Base-by-base conservation (phyloP, 257 asterid species). In the Lithospermum erythrorhizon region DNA sequence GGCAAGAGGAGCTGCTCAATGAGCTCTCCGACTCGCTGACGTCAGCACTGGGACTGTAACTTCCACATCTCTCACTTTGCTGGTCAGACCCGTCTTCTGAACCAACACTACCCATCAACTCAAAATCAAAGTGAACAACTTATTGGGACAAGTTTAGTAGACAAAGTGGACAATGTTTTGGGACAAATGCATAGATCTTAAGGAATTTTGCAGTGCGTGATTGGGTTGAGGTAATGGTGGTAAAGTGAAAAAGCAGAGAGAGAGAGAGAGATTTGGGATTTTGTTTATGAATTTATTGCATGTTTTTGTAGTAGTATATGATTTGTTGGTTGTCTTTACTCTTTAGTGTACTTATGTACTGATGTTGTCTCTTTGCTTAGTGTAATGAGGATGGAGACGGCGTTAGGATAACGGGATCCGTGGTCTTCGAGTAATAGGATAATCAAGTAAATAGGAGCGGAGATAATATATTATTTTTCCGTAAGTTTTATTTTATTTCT, bases 21-120 rank as follows among this genome's bases (percentile, higher is more conserved):
- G 79, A 77, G 62, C 87, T 82, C 69, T 81, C 97, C 17, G 97
- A 89, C 76, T 86, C 99, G 80, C 97, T 93, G 63, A 93, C 76
- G 72, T 93, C 97, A 10, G 99, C 99, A 70, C 99, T 93, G 15
- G 76, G 70, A 73, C 84, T 83, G 83, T 93, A 93, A 69, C 99
- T 89, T 19, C 95, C 96, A 30, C 91, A 81, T 69, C 93, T 74
- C 59, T 86, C 93, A 54, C 89, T 88, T 68, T 67, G 84, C 70
- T 65, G 75, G 67, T 75, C 84, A 5, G 73, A 79, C 1, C 75
- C 90, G 6, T 86, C 95, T 60, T 88, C 98, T 53, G 96, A 89
- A 47, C 95, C 81, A 11, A 86, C 77, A 65, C 94, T 81, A 75
- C 88, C 94, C 93, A 83, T 81, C 21, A 27, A 27, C 7, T 5